Evolutionary conservation across 2,329 filamentous ascomycete species (phyloP).

Genomic region (Colletotrichum scovillei): DNA sequence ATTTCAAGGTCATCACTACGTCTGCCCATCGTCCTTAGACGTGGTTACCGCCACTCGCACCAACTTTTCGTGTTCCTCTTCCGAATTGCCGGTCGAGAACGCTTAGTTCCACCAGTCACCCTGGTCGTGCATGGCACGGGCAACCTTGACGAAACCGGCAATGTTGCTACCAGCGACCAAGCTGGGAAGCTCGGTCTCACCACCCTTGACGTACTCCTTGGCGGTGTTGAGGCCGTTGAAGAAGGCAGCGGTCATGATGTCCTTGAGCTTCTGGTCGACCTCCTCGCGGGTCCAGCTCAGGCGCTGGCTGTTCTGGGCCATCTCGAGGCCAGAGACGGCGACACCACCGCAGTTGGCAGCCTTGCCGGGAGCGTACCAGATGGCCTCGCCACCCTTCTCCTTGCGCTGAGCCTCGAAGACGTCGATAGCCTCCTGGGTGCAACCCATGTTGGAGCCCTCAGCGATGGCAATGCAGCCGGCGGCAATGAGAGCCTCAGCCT

Average conservation of each 20-base stretch:
- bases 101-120: conserved; percentile 85
- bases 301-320: conserved; percentile 96
- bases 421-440: conserved; percentile 94
- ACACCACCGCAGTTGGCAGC: conserved; percentile 98
- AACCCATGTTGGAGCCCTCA: conserved; percentile 99
- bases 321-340: conserved; percentile 96
- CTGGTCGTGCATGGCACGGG: conserved; percentile 92
- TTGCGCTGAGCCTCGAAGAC: conserved; percentile 85
- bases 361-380: conserved; percentile 98
- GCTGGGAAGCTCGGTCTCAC: conserved; percentile 87
- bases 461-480: conserved; percentile 87
- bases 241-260: conserved; percentile 96
- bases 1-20: conserved; percentile 21
- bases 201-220: conserved; percentile 83
- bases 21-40: background rate
- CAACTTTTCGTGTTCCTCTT: conserved; percentile 1
- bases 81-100: background rate
- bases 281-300: conserved; percentile 89
- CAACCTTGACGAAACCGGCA: conserved; percentile 97
- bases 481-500: conserved; percentile 84
- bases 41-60: background rate
- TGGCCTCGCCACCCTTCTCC: conserved; percentile 73
- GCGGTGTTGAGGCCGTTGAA: conserved; percentile 89
- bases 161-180: conserved; percentile 96
- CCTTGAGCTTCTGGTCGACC: conserved; percentile 90